Evolutionary conservation across 129 eudicot genomes (phyloP), one percentile per base, ranked within the genome.

Genomic region (Saposhnikovia divaricata): DNA sequence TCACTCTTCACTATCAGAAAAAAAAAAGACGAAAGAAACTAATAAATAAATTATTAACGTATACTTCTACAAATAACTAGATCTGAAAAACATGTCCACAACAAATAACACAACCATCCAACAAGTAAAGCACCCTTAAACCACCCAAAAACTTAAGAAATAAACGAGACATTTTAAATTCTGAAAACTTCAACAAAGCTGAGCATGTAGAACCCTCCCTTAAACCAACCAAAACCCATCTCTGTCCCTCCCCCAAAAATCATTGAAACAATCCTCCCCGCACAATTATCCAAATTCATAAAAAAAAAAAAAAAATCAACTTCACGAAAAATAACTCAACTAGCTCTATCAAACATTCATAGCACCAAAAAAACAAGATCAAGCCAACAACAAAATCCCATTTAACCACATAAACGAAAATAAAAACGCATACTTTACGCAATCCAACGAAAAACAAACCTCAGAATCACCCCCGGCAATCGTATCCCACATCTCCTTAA

Each of bases 401-500:
- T 11, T 2, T 0, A 68, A 68, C 13, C 43, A 68, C 19, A 37
- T 68, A 11, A 31, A 70, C 25, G 4, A 34, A 37, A 3, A 42
- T 37, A 34, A 73, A 43, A 34, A 48, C 11, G 37, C 34, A 66
- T 48, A 21, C 2, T 59, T 72, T 39, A 19, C 0, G 12, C 45
- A 78, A 50, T 23, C 11, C 28, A 44, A 2, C 6, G 10, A 31
- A 6, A n/a, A 40, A 12, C 69, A 74, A 65, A 89, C 98, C 98
- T 95, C 98, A 1, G 97, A 90, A 85, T 90, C 92, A 9, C 89
- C 97, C 0, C 96, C 96, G 6, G 96, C 97, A 80, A 95, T 69
- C 0, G 97, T 92, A 68, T 90, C 96, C 98, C 98, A 94, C 98
- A 94, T 92, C 92, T 95, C 98, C 86, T 91, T 88, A 53, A 86